Conservation (phyloP, 768 basidiomycete species). For the Brasilioporus rufonigricans region DNA sequence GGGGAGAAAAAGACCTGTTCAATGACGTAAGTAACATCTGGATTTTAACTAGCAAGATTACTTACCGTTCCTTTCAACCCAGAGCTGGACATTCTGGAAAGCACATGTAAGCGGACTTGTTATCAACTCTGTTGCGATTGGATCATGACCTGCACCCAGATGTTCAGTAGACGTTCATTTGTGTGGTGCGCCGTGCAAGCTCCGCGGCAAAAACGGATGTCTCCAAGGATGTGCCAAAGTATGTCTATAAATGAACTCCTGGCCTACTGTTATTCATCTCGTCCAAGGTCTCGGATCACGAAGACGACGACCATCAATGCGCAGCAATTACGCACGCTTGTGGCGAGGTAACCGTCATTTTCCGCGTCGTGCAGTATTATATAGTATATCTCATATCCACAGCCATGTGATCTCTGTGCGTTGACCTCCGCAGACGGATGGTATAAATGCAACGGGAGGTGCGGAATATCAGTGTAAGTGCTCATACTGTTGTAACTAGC, state of each 20-base stretch:
- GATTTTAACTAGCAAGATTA: not conserved
- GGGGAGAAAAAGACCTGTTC: slow-evolving; percentile 36
- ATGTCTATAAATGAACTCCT: not conserved
- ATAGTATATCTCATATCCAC: not conserved
- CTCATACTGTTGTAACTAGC: not conserved
- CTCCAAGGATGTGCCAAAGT: slow-evolving; percentile 53
- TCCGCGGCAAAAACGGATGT: slow-evolving; percentile 49
- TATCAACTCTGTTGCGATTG: not conserved
- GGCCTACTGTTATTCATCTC: not conserved
- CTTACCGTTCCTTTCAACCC: not conserved
- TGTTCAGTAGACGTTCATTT: slow-evolving; percentile 52
- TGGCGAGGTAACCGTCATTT: slow-evolving; percentile 41
- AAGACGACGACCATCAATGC: slow-evolving; percentile 51
- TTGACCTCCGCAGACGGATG: slow-evolving; percentile 26
- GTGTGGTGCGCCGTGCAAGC: slow-evolving; percentile 51
- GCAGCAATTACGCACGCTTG: slow-evolving; percentile 52
- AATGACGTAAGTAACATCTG: slow-evolving; percentile 39
- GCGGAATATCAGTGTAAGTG: slow-evolving; percentile 41
- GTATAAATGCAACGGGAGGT: slow-evolving; percentile 43
- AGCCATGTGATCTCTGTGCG: slow-evolving; percentile 44
- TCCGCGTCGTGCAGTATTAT: not conserved
- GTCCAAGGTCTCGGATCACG: slow-evolving; percentile 44
- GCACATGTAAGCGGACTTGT: slow-evolving; percentile 46
- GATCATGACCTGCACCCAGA: slow-evolving; percentile 28
- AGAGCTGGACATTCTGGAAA: slow-evolving; percentile 57